Conservation (phyloP, 305 asterid species). For the Withania somnifera region DNA sequence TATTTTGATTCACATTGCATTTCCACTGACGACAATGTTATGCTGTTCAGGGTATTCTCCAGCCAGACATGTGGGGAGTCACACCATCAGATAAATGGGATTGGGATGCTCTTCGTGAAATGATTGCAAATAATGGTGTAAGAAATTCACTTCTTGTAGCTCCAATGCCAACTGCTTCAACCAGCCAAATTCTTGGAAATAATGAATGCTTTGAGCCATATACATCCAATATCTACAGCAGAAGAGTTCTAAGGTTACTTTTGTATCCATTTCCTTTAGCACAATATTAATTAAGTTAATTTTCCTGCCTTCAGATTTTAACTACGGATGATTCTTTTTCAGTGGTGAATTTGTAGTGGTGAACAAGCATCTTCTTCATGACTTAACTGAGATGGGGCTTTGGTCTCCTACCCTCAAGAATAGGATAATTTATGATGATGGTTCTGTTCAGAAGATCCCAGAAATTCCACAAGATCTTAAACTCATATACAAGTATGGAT, state of each 20-base stretch:
- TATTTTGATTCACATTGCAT: background rate
- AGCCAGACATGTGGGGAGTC: slow-evolving; percentile 96
- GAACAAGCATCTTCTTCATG: slow-evolving; percentile 91
- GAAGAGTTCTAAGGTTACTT: slow-evolving; percentile 73
- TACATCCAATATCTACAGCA: slow-evolving; percentile 83
- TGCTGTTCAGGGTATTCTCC: slow-evolving; percentile 61
- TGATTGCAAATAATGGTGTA: slow-evolving; percentile 55
- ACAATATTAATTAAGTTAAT: too few species aligned
- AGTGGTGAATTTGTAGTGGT: slow-evolving; percentile 98
- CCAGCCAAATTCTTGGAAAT: slow-evolving; percentile 97
- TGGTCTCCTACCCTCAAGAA: slow-evolving; percentile 84
- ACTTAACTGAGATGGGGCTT: slow-evolving; percentile 86
- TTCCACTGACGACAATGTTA: background rate
- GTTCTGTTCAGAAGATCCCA: slow-evolving; percentile 66
- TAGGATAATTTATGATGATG: slow-evolving; percentile 67
- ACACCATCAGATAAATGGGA: slow-evolving; percentile 82
- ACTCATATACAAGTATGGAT: slow-evolving; percentile 59
- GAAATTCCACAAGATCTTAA: slow-evolving; percentile 71
- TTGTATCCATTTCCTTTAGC: background rate
- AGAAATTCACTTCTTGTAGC: slow-evolving; percentile 90
- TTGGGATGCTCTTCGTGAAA: slow-evolving; percentile 65
- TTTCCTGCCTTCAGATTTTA: too few species aligned
- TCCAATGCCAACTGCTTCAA: slow-evolving; percentile 98
- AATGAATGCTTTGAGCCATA: slow-evolving; percentile 98
- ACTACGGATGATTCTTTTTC: too few species aligned